Evolutionary conservation across 768 basidiomycete genomes (phyloP).

Genomic region (Rhizopogon vesiculosus): DNA sequence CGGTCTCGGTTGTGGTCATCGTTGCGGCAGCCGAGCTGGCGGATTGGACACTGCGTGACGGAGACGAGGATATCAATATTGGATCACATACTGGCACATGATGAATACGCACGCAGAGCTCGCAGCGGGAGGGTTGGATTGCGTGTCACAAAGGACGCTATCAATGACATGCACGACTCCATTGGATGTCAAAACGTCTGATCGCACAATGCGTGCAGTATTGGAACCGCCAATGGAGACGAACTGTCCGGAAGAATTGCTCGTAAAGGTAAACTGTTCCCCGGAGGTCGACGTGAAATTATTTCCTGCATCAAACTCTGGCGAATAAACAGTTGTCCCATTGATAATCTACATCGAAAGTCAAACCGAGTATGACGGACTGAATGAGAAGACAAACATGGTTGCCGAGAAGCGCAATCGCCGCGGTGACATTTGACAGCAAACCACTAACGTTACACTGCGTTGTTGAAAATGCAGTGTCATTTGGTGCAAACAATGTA

Average conservation of each 20-base stretch:
- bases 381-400: slow-evolving; percentile 39
- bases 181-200: slow-evolving; percentile 59
- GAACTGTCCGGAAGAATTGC: slow-evolving; percentile 55
- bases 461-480: slow-evolving; percentile 40
- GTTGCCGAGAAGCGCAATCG: slow-evolving; percentile 47
- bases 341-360: slow-evolving; percentile 48
- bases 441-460: slow-evolving; percentile 28
- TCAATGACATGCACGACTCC: slow-evolving; percentile 68
- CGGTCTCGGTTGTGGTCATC: slow-evolving; percentile 33
- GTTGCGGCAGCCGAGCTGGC: slow-evolving; percentile 42
- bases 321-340: slow-evolving; percentile 62
- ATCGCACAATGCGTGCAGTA: slow-evolving; percentile 48
- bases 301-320: slow-evolving; percentile 30
- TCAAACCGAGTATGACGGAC: not conserved
- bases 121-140: slow-evolving; percentile 38
- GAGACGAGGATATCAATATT: not conserved
- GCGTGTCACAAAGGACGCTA: slow-evolving; percentile 44
- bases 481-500: slow-evolving; percentile 64
- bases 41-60: slow-evolving; percentile 31
- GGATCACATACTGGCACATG: not conserved
- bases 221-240: slow-evolving; percentile 41
- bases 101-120: slow-evolving; percentile 44
- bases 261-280: slow-evolving; percentile 41
- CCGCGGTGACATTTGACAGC: slow-evolving; percentile 40
- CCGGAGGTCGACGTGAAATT: slow-evolving; percentile 55